phyloP scores from a whole-genome alignment of 257 asterid species.

The Solanum chmielewskii region DNA sequence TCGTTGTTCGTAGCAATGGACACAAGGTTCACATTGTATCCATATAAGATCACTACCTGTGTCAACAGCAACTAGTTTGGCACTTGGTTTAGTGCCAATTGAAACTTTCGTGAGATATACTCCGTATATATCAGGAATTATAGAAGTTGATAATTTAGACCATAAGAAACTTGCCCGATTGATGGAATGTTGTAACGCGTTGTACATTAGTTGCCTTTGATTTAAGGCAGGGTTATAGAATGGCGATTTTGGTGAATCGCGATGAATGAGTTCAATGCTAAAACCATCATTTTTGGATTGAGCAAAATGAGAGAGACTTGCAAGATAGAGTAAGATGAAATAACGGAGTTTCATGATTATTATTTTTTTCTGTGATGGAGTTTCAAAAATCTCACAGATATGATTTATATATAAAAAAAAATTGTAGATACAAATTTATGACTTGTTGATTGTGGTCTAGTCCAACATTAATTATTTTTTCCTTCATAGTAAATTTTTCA shows the following conservation, averaged over 20 bases:
- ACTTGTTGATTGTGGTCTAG: neutral
- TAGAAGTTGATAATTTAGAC: neutral
- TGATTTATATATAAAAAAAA: neutral
- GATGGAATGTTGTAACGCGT: neutral
- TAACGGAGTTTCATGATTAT: neutral
- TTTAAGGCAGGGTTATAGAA: neutral
- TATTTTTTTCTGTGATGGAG: neutral
- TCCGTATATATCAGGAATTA: neutral
- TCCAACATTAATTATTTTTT: neutral
- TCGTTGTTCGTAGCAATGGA: neutral
- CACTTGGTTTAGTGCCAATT: neutral
- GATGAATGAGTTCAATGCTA: constrained; percentile 2
- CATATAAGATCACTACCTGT: constrained; percentile 7
- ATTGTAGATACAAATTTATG: neutral
- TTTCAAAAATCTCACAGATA: neutral
- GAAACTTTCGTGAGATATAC: neutral
- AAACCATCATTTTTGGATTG: neutral
- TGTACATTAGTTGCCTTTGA: neutral
- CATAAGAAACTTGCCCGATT: neutral
- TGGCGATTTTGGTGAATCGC: constrained; percentile 1
- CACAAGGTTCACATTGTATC: constrained; percentile 2
- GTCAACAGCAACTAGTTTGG: neutral
- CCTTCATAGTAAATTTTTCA: neutral
- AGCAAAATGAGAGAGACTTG: neutral
- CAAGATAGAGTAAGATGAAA: neutral